These are phyloP conservation scores for Imleria badia DNA, from an alignment of 768 basidiomycete genomes.

Conservation along the genomic window DNA sequence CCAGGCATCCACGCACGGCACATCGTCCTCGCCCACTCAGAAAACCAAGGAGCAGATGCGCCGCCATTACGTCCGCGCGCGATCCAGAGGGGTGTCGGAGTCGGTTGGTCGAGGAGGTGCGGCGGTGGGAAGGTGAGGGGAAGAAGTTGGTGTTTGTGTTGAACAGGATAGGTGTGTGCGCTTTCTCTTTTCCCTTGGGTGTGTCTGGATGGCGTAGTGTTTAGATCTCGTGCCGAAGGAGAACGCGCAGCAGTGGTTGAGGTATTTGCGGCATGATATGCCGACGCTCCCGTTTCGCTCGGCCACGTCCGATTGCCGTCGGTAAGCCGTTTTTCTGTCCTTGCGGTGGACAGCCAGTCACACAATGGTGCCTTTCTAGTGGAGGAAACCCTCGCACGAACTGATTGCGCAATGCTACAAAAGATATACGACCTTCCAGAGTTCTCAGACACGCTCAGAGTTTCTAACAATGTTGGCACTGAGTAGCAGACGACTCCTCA, in stretches of 20 bases:
- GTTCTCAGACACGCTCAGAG: slow-evolving; percentile 67
- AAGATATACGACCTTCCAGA: slow-evolving; percentile 85
- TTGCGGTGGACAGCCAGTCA: too few relatives aligned
- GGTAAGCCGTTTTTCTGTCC: slow-evolving; percentile 48
- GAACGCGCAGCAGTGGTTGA: slow-evolving; percentile 89
- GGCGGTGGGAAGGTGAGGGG: slow-evolving; percentile 79
- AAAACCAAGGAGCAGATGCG: slow-evolving; percentile 72
- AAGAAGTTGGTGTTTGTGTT: slow-evolving; percentile 92
- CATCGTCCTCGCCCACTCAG: slow-evolving; percentile 25
- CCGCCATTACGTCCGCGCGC: slow-evolving; percentile 75
- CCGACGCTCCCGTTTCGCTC: slow-evolving; percentile 92
- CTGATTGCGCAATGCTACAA: slow-evolving; percentile 66
- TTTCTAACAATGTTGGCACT: slow-evolving; percentile 91
- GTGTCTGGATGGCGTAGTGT: not conserved
- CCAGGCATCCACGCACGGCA: too few relatives aligned
- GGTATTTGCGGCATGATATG: slow-evolving; percentile 84
- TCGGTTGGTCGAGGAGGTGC: slow-evolving; percentile 87
- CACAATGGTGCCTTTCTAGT: slow-evolving; percentile 47
- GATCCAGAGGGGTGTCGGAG: slow-evolving; percentile 95
- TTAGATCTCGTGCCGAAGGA: slow-evolving; percentile 85
- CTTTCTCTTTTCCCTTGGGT: not conserved
- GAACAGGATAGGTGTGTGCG: slow-evolving; percentile 89
- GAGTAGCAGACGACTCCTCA: slow-evolving; percentile 76
- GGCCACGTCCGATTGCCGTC: slow-evolving; percentile 76
- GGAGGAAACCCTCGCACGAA: slow-evolving; percentile 80